A percentile compares a stretch with the other conserved stretches of the same genome.
Conservation (phyloP, 164 flowering plant genomes). For the Liquidambar formosana region DNA sequence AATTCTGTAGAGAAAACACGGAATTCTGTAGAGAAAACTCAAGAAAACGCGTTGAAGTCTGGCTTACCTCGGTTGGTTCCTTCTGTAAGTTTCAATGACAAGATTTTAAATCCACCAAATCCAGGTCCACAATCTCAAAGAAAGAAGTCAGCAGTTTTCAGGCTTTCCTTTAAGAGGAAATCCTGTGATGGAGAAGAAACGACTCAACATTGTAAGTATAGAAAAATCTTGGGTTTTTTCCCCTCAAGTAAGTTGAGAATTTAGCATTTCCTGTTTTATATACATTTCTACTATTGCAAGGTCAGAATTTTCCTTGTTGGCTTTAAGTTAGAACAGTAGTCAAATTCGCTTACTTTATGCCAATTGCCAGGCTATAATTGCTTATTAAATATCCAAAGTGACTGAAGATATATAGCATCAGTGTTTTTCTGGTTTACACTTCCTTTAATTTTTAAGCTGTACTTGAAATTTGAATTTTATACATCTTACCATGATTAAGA, state of each 20-base stretch:
- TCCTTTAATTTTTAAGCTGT: too few relatives aligned
- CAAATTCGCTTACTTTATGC: neutral
- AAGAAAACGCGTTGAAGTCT: slow-evolving; percentile 39
- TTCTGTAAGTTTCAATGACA: slow-evolving; percentile 75
- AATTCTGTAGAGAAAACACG: too few relatives aligned
- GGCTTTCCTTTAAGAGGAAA: slow-evolving; percentile 78
- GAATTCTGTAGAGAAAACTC: too few relatives aligned
- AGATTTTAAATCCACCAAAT: slow-evolving; percentile 34
- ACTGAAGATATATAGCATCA: too few relatives aligned
- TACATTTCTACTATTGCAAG: neutral
- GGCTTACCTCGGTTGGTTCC: slow-evolving; percentile 55
- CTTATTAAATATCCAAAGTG: too few relatives aligned
- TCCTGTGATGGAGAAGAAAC: slow-evolving; percentile 73
- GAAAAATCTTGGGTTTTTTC: neutral
- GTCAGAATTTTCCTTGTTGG: neutral
- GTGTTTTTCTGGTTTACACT: too few relatives aligned
- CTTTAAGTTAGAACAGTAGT: neutral
- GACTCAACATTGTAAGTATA: slow-evolving; percentile 53
- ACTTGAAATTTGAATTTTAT: too few relatives aligned
- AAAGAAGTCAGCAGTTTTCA: slow-evolving; percentile 63
- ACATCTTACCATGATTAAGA: too few relatives aligned
- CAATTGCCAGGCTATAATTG: too few relatives aligned
- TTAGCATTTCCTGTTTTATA: neutral
- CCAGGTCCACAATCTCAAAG: slow-evolving; percentile 36
- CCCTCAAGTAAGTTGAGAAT: neutral